phyloP scores from a whole-genome alignment of 495 filamentous ascomycete genomes.

The Cenococcum geophilum region DNA sequence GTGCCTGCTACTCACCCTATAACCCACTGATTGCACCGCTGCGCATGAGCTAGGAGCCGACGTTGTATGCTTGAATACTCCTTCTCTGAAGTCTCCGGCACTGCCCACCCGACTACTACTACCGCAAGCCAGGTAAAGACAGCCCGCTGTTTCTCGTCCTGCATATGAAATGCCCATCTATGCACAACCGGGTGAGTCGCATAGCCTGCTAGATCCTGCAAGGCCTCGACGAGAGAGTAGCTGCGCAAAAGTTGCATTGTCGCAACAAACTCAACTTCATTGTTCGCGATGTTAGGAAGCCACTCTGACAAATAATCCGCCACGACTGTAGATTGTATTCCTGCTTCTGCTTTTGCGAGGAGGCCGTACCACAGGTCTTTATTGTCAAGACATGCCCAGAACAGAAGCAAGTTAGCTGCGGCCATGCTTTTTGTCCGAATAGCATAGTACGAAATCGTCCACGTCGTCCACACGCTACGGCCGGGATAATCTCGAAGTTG shows the following conservation, averaged over 20 bases:
- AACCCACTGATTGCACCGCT: too few species aligned
- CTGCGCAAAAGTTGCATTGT: background rate
- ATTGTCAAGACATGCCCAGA: slow-evolving; percentile 13
- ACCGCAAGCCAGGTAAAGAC: background rate
- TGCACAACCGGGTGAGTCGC: background rate
- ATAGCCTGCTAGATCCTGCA: background rate
- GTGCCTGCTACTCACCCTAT: too few species aligned
- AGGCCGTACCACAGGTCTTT: background rate
- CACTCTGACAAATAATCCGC: slow-evolving; percentile 2
- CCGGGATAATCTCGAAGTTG: background rate
- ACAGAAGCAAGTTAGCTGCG: slow-evolving; percentile 4
- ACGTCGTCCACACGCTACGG: slow-evolving; percentile 7
- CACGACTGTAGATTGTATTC: background rate
- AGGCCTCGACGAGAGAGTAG: background rate
- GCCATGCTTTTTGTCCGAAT: background rate
- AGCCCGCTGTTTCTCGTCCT: background rate
- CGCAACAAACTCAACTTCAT: slow-evolving; percentile 2
- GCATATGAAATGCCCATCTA: slow-evolving; percentile 6
- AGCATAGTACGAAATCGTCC: slow-evolving; percentile 1
- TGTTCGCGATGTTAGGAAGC: background rate
- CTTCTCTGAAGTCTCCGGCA: background rate
- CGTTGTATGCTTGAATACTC: slow-evolving; percentile 1
- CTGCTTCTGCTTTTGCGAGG: background rate
- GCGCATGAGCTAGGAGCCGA: slow-evolving; percentile 3
- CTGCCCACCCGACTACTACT: background rate